These are phyloP conservation scores for Melaleuca alternifolia DNA, from an alignment of 345 rosid genomes.

Conservation along the genomic window DNA sequence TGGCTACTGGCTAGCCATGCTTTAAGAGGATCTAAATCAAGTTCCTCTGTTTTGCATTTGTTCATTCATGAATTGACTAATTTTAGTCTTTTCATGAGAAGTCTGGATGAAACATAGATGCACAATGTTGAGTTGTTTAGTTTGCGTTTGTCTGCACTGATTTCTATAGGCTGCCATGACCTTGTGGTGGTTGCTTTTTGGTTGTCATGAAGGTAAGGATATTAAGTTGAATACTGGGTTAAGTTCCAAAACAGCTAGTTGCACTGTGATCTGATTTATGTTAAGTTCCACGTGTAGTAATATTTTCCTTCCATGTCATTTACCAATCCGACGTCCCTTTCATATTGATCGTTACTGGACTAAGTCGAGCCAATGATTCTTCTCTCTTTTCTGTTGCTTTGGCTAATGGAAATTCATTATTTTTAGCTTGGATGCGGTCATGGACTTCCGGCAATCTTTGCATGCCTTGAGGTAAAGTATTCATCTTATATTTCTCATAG, in stretches of 20 bases:
- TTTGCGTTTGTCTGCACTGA: not conserved
- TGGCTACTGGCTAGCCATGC: too few relatives aligned
- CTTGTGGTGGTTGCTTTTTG: not conserved
- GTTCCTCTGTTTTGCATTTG: too few relatives aligned
- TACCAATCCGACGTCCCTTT: not conserved
- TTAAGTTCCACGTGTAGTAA: not conserved
- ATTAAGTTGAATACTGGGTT: not conserved
- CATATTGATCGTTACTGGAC: not conserved
- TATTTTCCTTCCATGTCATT: not conserved
- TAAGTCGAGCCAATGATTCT: not conserved
- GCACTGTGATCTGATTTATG: not conserved
- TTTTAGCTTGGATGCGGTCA: conserved; percentile 92
- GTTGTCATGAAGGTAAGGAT: not conserved
- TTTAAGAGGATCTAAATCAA: too few relatives aligned
- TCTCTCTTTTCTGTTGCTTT: not conserved
- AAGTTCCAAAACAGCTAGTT: not conserved
- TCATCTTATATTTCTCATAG: not conserved
- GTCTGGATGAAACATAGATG: too few relatives aligned
- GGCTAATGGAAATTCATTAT: not conserved
- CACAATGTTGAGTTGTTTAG: not conserved
- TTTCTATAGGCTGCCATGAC: not conserved
- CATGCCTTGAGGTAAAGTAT: conserved; percentile 59
- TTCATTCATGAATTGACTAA: too few relatives aligned
- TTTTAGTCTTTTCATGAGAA: too few relatives aligned
- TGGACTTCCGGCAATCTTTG: conserved; percentile 78